These are phyloP conservation scores for Kodamaea neixiangensis DNA, from an alignment of 805 yeast genomes.

Conservation along the genomic window DNA sequence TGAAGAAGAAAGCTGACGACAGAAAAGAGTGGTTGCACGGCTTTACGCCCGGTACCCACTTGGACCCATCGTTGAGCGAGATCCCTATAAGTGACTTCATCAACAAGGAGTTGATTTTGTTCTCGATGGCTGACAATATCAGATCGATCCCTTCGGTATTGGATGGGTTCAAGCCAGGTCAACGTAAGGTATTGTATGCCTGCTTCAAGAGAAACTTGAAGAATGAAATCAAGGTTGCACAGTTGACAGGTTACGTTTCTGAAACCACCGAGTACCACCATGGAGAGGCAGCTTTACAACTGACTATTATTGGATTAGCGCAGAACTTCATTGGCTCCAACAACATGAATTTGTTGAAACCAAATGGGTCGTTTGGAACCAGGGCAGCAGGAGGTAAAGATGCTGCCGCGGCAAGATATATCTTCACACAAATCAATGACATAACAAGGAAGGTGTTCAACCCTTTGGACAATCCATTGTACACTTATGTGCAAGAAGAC, in stretches of 20 bases:
- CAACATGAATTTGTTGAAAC: conserved; percentile 78
- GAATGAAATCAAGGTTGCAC: conserved; percentile 84
- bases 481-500: conserved; percentile 84
- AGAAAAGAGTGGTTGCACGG: conserved; percentile 95
- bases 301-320: conserved; percentile 90
- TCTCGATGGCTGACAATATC: conserved; percentile 94
- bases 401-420: conserved; percentile 97
- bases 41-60: conserved; percentile 87
- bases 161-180: conserved; percentile 97
- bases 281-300: conserved; percentile 86
- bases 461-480: conserved; percentile 75
- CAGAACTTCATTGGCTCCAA: conserved; percentile 94
- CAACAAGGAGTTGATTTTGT: conserved; percentile 90
- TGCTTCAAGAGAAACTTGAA: conserved; percentile 79
- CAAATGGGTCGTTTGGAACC: conserved; percentile 95
- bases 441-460: conserved; percentile 78
- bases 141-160: conserved; percentile 92
- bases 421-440: conserved; percentile 78
- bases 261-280: conserved; percentile 94
- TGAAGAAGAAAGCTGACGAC: conserved; percentile 93
- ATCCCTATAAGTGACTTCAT: conserved; percentile 94
- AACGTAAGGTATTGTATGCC: conserved; percentile 88
- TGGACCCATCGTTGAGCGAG: conserved; percentile 71
- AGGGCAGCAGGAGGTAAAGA: conserved; percentile 97
- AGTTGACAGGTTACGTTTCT: conserved; percentile 84